Base-by-base conservation (phyloP, 768 basidiomycete species). In the Gloeopeniophorella convolvens region DNA sequence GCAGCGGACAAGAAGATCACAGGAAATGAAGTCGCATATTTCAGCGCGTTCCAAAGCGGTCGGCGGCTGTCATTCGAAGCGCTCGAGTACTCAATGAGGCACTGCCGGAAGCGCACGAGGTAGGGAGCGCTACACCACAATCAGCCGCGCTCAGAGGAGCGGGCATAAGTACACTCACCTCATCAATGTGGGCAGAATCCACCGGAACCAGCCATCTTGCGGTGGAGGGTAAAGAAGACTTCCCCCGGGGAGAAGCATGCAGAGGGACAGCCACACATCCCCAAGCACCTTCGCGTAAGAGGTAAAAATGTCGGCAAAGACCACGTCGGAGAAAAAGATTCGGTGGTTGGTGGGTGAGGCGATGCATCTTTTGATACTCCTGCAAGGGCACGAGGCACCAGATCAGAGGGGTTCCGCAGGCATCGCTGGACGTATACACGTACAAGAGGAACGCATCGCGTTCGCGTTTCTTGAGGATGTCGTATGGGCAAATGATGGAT, bases 271-370 rank as follows among this genome's bases (percentile, higher is more conserved):
- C 90, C 90, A 97, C 34, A 93, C 70, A 62, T 98, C 96, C 11
- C 95, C 95, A 16, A 97, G 71, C 33, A 99, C 92, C 70, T 96
- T 97, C 30, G 96, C 94, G 62, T 89, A 95, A 2, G 94, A 97
- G 2, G 96, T 99, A 61, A 94, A 78, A 54, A 98, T 80, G 73
- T 98, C 96, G 51, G 95, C 94, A 51, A 95, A 81, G 36, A 98
- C 79, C 20, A 99, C 81, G 64, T 99, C 96, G 24, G 83, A 82
- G 68, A 99, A 99, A 64, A 83, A 81, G 33, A 92, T 74, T 4
- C 84, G 78, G 34, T 73, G 71, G 45, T 73, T 71, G 33, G 72
- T 61, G 1, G 79, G 69, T n/a, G 85, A 77, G 43, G 83, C 76
- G 20, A 92, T 59, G 62, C 91, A 96, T 55, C 95, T 76, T 37